Evolutionary conservation across 1,284 basidiomycete genomes (phyloP).

Genomic region (Malassezia yamatoensis): DNA sequence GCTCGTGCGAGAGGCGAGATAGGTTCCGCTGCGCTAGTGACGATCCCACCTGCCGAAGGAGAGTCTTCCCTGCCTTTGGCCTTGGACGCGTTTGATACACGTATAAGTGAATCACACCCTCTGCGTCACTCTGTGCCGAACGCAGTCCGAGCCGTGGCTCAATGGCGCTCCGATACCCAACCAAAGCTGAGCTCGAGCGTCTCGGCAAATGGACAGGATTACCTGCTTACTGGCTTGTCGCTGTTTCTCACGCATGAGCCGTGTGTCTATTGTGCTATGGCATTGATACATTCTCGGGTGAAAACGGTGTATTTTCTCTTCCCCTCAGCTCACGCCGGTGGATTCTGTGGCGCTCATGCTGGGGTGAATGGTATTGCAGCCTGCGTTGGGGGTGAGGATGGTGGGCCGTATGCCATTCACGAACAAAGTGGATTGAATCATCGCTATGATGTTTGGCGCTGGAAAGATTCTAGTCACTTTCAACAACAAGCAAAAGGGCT

Average conservation of each 20-base stretch:
- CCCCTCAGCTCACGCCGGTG: constrained; percentile 31
- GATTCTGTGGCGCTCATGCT: constrained; percentile 29
- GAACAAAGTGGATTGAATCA: constrained; percentile 50
- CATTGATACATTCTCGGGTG: constrained; percentile 41
- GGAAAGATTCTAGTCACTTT: constrained; percentile 19
- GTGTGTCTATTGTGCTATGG: constrained; percentile 44
- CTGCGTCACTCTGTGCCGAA: constrained; percentile 39
- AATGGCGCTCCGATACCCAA: constrained; percentile 5
- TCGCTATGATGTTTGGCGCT: constrained; percentile 49
- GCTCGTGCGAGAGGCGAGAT: constrained; percentile 7
- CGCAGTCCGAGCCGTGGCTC: constrained; percentile 24
- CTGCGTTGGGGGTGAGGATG: constrained; percentile 26
- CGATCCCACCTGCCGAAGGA: neutral
- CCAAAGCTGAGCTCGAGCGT: neutral
- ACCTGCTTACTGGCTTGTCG: constrained; percentile 35
- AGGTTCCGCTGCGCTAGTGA: constrained; percentile 11
- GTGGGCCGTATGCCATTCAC: constrained; percentile 47
- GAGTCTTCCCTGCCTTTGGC: constrained; percentile 25
- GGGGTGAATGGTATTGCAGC: neutral
- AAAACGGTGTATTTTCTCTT: constrained; percentile 32
- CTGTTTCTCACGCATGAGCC: constrained; percentile 45
- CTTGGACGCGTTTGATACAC: constrained; percentile 31
- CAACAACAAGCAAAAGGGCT: neutral
- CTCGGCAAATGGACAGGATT: constrained; percentile 33
- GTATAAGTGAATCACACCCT: constrained; percentile 27